Conservation (phyloP, 371 early-diverging fungal genomes). For the Choanephora cucurbitarum region DNA sequence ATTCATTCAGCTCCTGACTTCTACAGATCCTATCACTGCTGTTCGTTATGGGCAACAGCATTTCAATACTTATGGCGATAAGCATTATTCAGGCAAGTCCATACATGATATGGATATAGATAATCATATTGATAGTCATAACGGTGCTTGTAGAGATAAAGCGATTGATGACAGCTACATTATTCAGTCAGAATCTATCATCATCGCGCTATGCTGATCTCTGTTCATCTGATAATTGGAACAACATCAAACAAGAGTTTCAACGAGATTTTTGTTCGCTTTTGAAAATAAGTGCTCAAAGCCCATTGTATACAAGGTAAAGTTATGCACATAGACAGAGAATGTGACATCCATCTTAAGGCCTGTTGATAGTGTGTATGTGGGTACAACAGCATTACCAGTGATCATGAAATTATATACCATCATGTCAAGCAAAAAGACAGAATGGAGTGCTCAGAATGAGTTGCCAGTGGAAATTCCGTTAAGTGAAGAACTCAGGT, state of each 20-base stretch:
- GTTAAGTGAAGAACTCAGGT: conserved; percentile 77
- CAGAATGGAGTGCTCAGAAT: conserved; percentile 89
- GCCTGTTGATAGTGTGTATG: conserved; percentile 64
- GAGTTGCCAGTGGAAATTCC: conserved; percentile 94
- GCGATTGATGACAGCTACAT: conserved; percentile 65
- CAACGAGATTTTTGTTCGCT: conserved; percentile 87
- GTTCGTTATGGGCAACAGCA: conserved; percentile 72
- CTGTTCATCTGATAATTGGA: conserved; percentile 53
- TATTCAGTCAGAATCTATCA: conserved; percentile 46
- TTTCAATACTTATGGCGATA: conserved; percentile 66
- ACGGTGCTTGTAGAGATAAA: conserved; percentile 78
- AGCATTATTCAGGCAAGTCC: conserved; percentile 64
- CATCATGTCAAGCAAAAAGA: conserved; percentile 80
- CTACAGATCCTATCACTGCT: conserved; percentile 56
- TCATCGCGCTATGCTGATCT: conserved; percentile 74
- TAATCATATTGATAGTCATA: no score
- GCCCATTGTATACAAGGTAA: conserved; percentile 80
- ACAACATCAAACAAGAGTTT: conserved; percentile 73
- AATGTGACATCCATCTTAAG: no score
- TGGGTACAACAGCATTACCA: conserved; percentile 90
- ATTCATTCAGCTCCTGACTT: conserved; percentile 71
- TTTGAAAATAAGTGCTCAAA: conserved; percentile 74
- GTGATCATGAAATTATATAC: conserved; percentile 86
- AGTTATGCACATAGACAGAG: background rate
- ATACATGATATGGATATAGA: background rate